These are phyloP conservation scores for Rosa persica DNA, from an alignment of 306 rosid species.

Conservation along the genomic window DNA sequence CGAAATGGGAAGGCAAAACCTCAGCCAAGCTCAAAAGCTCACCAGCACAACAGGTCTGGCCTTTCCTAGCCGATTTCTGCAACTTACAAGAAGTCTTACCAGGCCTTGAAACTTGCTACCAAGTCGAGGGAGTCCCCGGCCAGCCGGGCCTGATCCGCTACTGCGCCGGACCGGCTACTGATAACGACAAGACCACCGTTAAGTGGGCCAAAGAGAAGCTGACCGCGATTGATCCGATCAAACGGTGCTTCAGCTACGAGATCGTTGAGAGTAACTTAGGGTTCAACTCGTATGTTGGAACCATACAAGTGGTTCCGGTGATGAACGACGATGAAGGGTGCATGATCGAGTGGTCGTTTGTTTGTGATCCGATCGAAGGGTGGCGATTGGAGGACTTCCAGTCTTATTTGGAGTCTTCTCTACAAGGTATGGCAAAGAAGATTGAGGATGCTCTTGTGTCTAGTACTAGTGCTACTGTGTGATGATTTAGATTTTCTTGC, in stretches of 20 bases:
- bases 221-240: constrained; percentile 38
- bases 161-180: constrained; percentile 27
- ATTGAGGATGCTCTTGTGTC: constrained; percentile 26
- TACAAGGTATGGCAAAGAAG: constrained; percentile 39
- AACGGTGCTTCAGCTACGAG: constrained; percentile 48
- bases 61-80: constrained; percentile 52
- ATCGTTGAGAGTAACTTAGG: constrained; percentile 46
- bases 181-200: not conserved
- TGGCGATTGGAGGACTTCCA: constrained; percentile 34
- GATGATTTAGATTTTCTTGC: not conserved
- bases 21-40: constrained; percentile 11
- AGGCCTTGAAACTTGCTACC: constrained; percentile 35
- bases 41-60: constrained; percentile 36
- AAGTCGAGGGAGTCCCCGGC: constrained; percentile 38
- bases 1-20: constrained; percentile 39
- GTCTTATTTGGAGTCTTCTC: constrained; percentile 26
- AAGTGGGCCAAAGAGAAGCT: constrained; percentile 62
- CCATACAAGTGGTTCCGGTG: constrained; percentile 27
- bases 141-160: constrained; percentile 52
- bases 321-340: constrained; percentile 33
- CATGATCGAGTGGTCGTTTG: constrained; percentile 57
- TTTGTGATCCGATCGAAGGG: constrained; percentile 51
- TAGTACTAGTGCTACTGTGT: not conserved
- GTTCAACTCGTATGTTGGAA: constrained; percentile 42
- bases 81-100: constrained; percentile 43